phyloP scores from a whole-genome alignment of 371 early-diverging fungal species.

The Nematocida minor region DNA sequence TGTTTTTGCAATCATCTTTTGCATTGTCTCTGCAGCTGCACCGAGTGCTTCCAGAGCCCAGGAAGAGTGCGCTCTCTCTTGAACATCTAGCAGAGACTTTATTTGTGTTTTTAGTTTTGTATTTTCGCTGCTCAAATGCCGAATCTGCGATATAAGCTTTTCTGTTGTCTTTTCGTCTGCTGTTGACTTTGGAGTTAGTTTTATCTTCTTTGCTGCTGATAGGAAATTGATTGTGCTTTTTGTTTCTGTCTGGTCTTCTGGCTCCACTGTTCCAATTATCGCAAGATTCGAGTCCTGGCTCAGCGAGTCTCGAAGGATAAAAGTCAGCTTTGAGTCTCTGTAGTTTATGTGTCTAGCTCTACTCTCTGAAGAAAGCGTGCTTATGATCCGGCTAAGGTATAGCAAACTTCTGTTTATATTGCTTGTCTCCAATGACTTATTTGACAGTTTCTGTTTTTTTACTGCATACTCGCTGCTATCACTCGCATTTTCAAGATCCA shows the following conservation, averaged over 20 bases:
- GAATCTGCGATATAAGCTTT: conserved; percentile 55
- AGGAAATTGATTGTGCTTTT: conserved; percentile 62
- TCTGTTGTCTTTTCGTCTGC: conserved; percentile 51
- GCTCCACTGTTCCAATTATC: conserved; percentile 67
- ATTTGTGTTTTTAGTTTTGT: conserved; percentile 50
- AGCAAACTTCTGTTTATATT: conserved; percentile 70
- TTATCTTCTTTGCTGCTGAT: conserved; percentile 59
- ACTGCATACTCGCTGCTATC: neutral
- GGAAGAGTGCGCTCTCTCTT: neutral
- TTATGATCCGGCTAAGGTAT: conserved; percentile 70
- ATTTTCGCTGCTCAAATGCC: conserved; percentile 57
- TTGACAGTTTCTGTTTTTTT: conserved; percentile 16
- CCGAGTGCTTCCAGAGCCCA: neutral
- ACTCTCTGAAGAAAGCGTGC: conserved; percentile 67
- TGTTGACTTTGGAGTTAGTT: conserved; percentile 54
- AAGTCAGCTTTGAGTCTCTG: conserved; percentile 71
- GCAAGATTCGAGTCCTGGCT: conserved; percentile 71
- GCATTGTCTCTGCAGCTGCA: neutral
- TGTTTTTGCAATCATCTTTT: neutral
- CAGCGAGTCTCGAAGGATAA: conserved; percentile 69
- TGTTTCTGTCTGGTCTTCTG: conserved; percentile 55
- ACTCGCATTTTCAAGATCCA: conserved; percentile 65
- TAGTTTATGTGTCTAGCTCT: conserved; percentile 69
- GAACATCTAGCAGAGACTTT: neutral
- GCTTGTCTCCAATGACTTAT: conserved; percentile 66